Evolutionary conservation across 129 eudicot genomes (phyloP).

Genomic region (Flaveria robusta): DNA sequence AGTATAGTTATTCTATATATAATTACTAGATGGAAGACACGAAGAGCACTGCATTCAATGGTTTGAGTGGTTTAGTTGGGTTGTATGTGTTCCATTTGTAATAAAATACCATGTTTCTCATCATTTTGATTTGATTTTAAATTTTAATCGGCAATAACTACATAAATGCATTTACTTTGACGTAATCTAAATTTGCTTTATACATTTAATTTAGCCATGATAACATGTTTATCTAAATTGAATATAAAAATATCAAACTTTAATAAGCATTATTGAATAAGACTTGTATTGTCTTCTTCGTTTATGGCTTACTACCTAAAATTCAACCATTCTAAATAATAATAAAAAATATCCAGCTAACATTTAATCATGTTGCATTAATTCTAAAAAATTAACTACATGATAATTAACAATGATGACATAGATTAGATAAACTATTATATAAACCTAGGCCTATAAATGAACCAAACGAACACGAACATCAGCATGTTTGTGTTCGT

Average conservation of each 20-base stretch:
- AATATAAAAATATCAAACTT: not conserved
- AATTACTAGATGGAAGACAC: not conserved
- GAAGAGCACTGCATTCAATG: not conserved
- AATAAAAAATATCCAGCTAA: conserved; percentile 7
- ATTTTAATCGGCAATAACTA: not conserved
- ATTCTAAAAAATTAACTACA: not conserved
- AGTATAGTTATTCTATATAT: not conserved
- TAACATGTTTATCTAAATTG: not conserved
- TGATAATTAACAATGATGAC: no score
- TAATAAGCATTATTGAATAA: not conserved
- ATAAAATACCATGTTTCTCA: not conserved
- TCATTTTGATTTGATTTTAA: no score
- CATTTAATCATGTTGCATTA: not conserved
- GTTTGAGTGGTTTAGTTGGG: not conserved
- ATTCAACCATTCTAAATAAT: conserved; percentile 1
- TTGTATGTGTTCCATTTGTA: not conserved
- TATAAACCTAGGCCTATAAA: no score
- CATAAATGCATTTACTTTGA: not conserved
- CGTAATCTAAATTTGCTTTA: not conserved
- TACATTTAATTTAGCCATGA: not conserved
- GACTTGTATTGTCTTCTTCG: conserved; percentile 7
- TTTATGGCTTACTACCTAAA: conserved; percentile 24
- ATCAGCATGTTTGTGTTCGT: no score
- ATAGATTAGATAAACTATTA: not conserved
- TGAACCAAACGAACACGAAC: no score